These are phyloP conservation scores for Persicaria tinctoria DNA, from an alignment of 148 eudicot genomes.

Conservation along the genomic window DNA sequence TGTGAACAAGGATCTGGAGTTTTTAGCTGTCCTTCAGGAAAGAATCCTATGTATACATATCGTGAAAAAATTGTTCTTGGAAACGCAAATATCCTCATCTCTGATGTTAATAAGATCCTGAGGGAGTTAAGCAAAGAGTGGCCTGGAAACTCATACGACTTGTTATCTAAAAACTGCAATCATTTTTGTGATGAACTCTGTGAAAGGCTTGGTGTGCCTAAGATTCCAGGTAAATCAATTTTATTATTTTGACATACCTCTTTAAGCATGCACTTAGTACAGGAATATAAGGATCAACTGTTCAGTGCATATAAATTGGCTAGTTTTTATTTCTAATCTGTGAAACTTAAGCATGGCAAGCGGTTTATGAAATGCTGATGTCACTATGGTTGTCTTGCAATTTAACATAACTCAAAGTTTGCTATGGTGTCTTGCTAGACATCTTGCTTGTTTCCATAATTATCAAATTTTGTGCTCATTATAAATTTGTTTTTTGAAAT, in stretches of 20 bases:
- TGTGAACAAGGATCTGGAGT: slow-evolving; percentile 96
- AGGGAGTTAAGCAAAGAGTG: slow-evolving; percentile 93
- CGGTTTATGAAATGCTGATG: not conserved
- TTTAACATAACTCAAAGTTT: too few relatives aligned
- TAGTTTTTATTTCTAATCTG: not conserved
- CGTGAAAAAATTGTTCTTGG: slow-evolving; percentile 87
- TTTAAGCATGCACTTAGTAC: not conserved
- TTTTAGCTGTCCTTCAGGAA: slow-evolving; percentile 75
- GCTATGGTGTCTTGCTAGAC: too few relatives aligned
- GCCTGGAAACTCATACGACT: slow-evolving; percentile 85
- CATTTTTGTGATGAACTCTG: slow-evolving; percentile 92
- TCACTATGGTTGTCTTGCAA: too few relatives aligned
- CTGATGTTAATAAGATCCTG: slow-evolving; percentile 63
- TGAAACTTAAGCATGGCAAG: not conserved
- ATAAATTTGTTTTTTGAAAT: too few relatives aligned
- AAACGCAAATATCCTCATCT: slow-evolving; percentile 45
- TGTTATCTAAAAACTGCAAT: slow-evolving; percentile 87
- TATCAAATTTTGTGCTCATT: too few relatives aligned
- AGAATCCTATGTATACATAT: slow-evolving; percentile 91
- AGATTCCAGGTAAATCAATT: slow-evolving; percentile 68
- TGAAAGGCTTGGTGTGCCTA: slow-evolving; percentile 78
- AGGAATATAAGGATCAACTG: too few relatives aligned
- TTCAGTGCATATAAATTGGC: not conserved
- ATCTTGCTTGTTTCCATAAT: too few relatives aligned
- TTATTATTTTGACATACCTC: not conserved